These are phyloP conservation scores for Erythrobasidium yunnanense DNA, from an alignment of 768 basidiomycete species.

Conservation along the genomic window DNA sequence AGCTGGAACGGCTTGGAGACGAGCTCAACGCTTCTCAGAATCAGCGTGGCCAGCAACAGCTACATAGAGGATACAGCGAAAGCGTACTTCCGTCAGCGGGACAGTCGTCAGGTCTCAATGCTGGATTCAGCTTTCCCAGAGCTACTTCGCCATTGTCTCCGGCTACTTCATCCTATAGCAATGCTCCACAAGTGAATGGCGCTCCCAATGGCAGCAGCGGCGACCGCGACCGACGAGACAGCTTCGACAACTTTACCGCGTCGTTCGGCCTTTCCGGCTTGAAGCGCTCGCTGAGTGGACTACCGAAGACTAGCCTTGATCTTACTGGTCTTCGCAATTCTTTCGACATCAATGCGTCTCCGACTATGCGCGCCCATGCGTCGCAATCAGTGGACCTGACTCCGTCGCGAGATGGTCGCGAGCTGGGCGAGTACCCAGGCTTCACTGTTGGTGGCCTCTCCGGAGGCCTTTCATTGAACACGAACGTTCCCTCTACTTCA, in stretches of 20 bases:
- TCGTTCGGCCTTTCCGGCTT: slow-evolving; percentile 10
- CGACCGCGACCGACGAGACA: slow-evolving; percentile 3
- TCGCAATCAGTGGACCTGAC: background rate
- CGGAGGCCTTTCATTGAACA: background rate
- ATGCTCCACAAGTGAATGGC: background rate
- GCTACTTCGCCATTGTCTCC: background rate
- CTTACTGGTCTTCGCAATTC: slow-evolving; percentile 2
- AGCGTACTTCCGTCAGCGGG: background rate
- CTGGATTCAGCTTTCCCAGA: background rate
- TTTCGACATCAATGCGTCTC: background rate
- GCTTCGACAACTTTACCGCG: slow-evolving; percentile 3
- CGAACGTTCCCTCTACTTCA: background rate
- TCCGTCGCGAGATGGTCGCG: background rate
- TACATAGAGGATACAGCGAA: background rate
- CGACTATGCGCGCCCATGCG: background rate
- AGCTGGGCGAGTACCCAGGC: background rate
- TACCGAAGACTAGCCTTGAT: slow-evolving; percentile 1
- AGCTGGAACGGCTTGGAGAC: slow-evolving; percentile 24
- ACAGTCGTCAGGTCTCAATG: background rate
- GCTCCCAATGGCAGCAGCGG: background rate
- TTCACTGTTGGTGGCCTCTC: background rate
- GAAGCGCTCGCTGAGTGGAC: slow-evolving; percentile 17
- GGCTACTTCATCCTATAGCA: background rate
- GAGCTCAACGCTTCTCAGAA: slow-evolving; percentile 7
- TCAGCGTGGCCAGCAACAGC: background rate